Evolutionary conservation across 2,329 filamentous ascomycete species (phyloP), one percentile per base, ranked within the genome.

Genomic region (Fusarium acutatum): DNA sequence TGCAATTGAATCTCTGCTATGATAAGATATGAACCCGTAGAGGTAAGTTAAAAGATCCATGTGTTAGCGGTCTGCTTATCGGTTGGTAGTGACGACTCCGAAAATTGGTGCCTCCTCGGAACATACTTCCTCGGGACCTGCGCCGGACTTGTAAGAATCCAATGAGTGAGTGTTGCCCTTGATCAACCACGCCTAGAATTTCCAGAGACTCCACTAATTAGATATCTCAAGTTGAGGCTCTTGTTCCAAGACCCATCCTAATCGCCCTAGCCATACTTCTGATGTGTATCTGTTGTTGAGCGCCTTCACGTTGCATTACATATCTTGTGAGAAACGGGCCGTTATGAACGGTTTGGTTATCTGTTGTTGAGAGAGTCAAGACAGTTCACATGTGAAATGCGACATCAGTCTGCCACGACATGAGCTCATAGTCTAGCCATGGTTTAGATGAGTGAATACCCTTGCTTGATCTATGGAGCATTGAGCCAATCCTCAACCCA

Each of bases 81-180:
- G 60, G 44, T 11, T 47, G 44, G 71, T 49, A 53, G 44, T 64
- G 30, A 35, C 34, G 67, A 64, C 46, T 73, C 69, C 69, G 47
- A 63, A 56, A 53, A 18, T 47, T 61, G 32, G 53, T 62, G 26
- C 34, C 54, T 73, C 71, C 71, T 74, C 67, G 67, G 71, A 73
- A 60, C 38, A 60, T 52, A 41, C 44, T 68, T 74, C 71, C 71
- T 72, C 71, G 71, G 71, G 57, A 56, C 40, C 34, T 38, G 34
- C 60, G 20, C 59, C 71, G 71, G 71, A 73, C 52, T 52, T 65
- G 30, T 32, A 69, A 52, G 40, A 38, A 32, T n/a, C 35, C 50
- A 40, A 28, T 28, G 34, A 54, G 24, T n/a, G 50, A 38, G 50
- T 26, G 26, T 41, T 18, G 40, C 30, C 46, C 54, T 56, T 24